Percentiles rank a stretch among this genome's conserved stretches.
Conservation (phyloP, 768 basidiomycete species). For the Auricularia heimuer region DNA sequence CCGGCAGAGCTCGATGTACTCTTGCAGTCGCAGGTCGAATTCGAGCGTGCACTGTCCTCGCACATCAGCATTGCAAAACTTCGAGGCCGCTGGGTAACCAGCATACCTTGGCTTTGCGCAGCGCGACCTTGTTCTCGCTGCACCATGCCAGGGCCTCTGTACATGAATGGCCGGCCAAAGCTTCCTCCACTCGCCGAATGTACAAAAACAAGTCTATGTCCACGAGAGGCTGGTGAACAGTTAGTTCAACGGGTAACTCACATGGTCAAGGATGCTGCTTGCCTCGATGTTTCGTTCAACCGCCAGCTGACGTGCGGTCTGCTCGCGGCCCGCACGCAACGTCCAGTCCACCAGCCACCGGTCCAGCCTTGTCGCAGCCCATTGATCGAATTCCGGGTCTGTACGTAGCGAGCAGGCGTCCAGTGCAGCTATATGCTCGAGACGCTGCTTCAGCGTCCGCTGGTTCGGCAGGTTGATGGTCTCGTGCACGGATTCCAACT, state of each 20-base stretch:
- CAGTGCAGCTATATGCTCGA: slow-evolving; percentile 57
- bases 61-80: background rate
- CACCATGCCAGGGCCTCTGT: slow-evolving; percentile 92
- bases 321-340: slow-evolving; percentile 65
- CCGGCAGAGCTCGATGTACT: slow-evolving; percentile 88
- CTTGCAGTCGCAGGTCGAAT: slow-evolving; percentile 91
- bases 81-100: background rate
- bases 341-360: slow-evolving; percentile 93
- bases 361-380: slow-evolving; percentile 74
- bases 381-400: slow-evolving; percentile 54
- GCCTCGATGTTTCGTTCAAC: slow-evolving; percentile 74
- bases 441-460: slow-evolving; percentile 62
- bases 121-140: slow-evolving; percentile 85
- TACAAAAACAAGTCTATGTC: slow-evolving; percentile 90
- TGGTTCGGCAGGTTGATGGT: slow-evolving; percentile 46
- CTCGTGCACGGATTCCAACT: slow-evolving; percentile 44
- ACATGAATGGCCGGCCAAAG: slow-evolving; percentile 65
- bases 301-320: slow-evolving; percentile 69
- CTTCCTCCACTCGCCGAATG: slow-evolving; percentile 76
- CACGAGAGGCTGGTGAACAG: slow-evolving; percentile 54
- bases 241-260: background rate
- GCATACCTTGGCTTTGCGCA: slow-evolving; percentile 80
- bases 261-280: slow-evolving; percentile 13
- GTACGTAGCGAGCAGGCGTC: slow-evolving; percentile 45
- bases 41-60: slow-evolving; percentile 76